Evolutionary conservation across 2,329 filamentous ascomycete species (phyloP).

Genomic region (Phialocephala subalpina): DNA sequence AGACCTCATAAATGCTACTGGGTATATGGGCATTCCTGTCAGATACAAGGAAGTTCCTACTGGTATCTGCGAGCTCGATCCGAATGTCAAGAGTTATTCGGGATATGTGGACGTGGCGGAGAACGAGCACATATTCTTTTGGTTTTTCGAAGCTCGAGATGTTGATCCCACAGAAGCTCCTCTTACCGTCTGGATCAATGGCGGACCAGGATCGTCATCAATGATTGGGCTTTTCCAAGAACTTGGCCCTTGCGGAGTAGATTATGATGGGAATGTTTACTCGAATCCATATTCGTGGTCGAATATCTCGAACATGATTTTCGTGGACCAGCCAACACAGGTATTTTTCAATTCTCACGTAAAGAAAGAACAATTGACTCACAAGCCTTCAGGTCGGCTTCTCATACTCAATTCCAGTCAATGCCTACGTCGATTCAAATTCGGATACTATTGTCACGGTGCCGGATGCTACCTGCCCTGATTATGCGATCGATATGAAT

Average conservation of each 20-base stretch:
- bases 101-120: slow-evolving; percentile 45
- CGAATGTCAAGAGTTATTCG: slow-evolving; percentile 51
- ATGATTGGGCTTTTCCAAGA: slow-evolving; percentile 70
- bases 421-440: slow-evolving; percentile 34
- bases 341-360: slow-evolving; percentile 12
- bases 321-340: slow-evolving; percentile 41
- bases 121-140: slow-evolving; percentile 51
- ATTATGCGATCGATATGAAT: slow-evolving; percentile 51
- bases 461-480: slow-evolving; percentile 56
- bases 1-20: slow-evolving; percentile 46
- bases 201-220: slow-evolving; percentile 69
- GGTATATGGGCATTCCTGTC: slow-evolving; percentile 50
- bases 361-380: neutral
- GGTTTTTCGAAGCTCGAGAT: slow-evolving; percentile 55
- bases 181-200: slow-evolving; percentile 71
- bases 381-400: slow-evolving; percentile 34
- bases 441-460: slow-evolving; percentile 49
- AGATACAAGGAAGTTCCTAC: slow-evolving; percentile 57
- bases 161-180: slow-evolving; percentile 55
- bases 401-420: slow-evolving; percentile 48
- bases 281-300: slow-evolving; percentile 67
- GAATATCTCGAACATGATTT: slow-evolving; percentile 60
- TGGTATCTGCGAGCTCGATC: slow-evolving; percentile 54
- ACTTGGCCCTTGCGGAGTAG: slow-evolving; percentile 56
- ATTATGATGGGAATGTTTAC: slow-evolving; percentile 48